Evolutionary conservation across 495 filamentous ascomycete species (phyloP), one percentile per base, ranked within the genome.

Genomic region (Penicillium cinerascens): DNA sequence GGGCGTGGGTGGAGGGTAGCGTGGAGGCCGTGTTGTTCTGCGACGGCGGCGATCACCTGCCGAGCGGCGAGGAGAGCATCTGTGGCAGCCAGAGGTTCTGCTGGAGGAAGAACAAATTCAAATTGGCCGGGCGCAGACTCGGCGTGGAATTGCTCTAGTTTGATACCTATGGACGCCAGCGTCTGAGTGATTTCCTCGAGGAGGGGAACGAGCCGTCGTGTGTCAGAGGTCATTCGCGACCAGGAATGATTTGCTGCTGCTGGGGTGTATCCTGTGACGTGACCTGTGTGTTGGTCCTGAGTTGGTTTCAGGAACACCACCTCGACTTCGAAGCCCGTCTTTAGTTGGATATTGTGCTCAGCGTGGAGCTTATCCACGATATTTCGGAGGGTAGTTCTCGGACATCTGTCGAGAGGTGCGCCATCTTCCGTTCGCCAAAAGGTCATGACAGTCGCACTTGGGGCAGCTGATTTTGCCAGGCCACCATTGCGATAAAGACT

Each of bases 251-350:
- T 74, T 47, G 6, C 72, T 41, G 55, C 67, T 39, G 49, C 55
- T 27, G 56, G 67, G 2, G 18, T 35, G 49, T 51, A 70, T 11
- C 26, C 50, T 29, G 18, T 59, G 37, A 20, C 59, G 38, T 23
- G 54, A 26, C 50, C 63, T 26, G 41, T 50, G 37, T 13, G 49
- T 54, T 10, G 49, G 10, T 42, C 58, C n/a, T 55, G 51, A 4
- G 49, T 46, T 29, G 68, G 63, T 8, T 59, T 66, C 44, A 93
- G 64, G 51, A 95, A 85, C 6, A 89, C 75, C 17, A 96, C 83
- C 66, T 95, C 91, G 29, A 92, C 83, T 66, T 95, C 91, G 58
- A 92, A 92, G 4, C 91, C 91, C 23, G 88, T 62, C 1, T 86
- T 71, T 35, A 91, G 80, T 22, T 78, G 60, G 29, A 81, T 70